Evolutionary conservation across 2,329 filamentous ascomycete genomes (phyloP), one percentile per base, ranked within the genome.

Genomic region (Venturia asperata): DNA sequence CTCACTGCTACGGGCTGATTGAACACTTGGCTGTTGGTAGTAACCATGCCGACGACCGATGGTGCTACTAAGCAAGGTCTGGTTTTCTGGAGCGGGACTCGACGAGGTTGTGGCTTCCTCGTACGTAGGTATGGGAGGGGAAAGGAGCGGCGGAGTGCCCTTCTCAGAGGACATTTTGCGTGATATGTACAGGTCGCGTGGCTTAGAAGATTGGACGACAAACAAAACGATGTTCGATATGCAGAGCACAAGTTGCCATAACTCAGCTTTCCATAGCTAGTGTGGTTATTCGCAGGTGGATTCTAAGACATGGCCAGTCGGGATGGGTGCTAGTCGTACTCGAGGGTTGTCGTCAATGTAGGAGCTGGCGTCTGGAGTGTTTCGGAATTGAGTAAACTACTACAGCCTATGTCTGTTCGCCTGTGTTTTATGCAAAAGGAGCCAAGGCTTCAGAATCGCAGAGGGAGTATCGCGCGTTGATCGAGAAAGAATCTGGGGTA

Each of bases 21-120:
- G 89, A 68, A 93, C 92, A 1, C 89, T 92, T 1, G 93, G 92
- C 45, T 88, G 84, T 41, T 86, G 87, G 76, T 97, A 96, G 68
- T 76, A 74, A 47, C 74, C 75, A 71, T 75, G 73, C 63, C 76
- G 72, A 64, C 72, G 68, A 19, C 43, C 65, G 19, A 55, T 63
- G 67, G 67, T 62, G 21, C 41, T 45, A 45, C 81, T 82, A 49
- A 96, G 82, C 34, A 96, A 84, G 6, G 88, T 89, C 76, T 92
- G 88, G 76, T 88, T 84, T 77, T 96, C 91, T 64, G 85, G 84
- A 73, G 91, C 86, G 75, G 76, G 73, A 24, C 82, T 80, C 63
- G 82, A 79, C 43, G 83, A 85, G 21, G 85, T 85, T 67, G 84
- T 83, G 68, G 91, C 90, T 79, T 95, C 90, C 75, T 93, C 90